phyloP scores from a whole-genome alignment of 306 rosid species.

The Biancaea sappan region DNA sequence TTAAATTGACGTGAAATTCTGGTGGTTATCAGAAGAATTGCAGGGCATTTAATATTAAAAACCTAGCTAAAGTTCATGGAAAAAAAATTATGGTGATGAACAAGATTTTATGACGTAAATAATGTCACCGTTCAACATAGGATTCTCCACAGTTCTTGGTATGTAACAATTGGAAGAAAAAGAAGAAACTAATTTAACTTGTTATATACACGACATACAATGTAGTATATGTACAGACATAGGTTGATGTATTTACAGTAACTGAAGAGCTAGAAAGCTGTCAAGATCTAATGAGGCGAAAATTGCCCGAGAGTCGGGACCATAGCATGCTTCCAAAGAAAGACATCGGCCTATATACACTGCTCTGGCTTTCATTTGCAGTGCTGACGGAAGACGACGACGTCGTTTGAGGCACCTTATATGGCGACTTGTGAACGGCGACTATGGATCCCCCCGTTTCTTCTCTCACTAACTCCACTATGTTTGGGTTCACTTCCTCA shows the following conservation, averaged over 20 bases:
- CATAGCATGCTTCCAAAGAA: conserved; percentile 64
- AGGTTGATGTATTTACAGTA: background rate
- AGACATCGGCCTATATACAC: conserved; percentile 34
- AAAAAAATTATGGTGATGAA: too few species aligned
- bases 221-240: background rate
- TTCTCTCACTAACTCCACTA: conserved; percentile 42
- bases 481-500: conserved; percentile 40
- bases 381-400: conserved; percentile 9
- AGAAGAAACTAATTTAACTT: background rate
- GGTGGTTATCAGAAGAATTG: too few species aligned
- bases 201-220: background rate
- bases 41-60: too few species aligned
- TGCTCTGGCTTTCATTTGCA: background rate
- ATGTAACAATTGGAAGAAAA: background rate
- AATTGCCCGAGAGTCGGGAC: conserved; percentile 58
- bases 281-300: conserved; percentile 39
- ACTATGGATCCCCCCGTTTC: conserved; percentile 56
- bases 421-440: conserved; percentile 40
- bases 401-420: background rate
- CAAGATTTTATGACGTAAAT: too few species aligned
- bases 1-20: too few species aligned
- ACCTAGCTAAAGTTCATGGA: too few species aligned
- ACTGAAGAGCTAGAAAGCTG: background rate
- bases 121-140: too few species aligned
- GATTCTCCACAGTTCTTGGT: too few species aligned